Base-by-base conservation (phyloP, 768 basidiomycete species). In the Leccinum imitatum region DNA sequence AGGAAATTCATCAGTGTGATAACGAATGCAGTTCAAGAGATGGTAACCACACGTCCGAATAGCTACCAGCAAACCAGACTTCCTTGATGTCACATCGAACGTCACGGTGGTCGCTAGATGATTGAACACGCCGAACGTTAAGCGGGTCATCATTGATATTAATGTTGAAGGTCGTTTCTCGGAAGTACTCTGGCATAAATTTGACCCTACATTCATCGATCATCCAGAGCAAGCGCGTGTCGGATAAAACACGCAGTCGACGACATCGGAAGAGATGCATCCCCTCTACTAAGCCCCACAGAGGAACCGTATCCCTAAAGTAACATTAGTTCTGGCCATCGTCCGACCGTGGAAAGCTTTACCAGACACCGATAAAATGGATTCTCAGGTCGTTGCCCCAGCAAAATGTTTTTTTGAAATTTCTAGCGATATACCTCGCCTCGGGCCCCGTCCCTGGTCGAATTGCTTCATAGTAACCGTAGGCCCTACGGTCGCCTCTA, bases 11-110 rank as follows among this genome's bases (percentile, higher is more conserved):
- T 65, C 44, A 59, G 41, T 5, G 19, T 21, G 7, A 27, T 3
- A 7, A 27, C 25, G 25, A 27, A 27, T 27, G 25, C 25, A 27
- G 25, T 27, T 27, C 25, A 7, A 27, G 25, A 27, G 17, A 21
- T 21, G 25, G 4, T 6, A 3, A 4, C 17, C 37, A 73, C 75
- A 52, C 63, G 67, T 76, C 76, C 2, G 50, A 52, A n/a, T 52
- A n/a, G 19, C 17, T 31, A 19, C 50, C 50, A 19, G 50, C 50
- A 31, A 31, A 52, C 50, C 50, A 52, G n/a, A 52, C 50, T 52
- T 48, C 47, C 23, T 48, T 48, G 21, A 48, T 14, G 14, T 15
- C 13, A 48, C 3, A 44, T n/a, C 14, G 44, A 13, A 47, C 44
- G 31, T 31, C 46, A 25, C 25, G 25, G 25, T 11, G 6, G 37